phyloP scores from a whole-genome alignment of 306 rosid species.

The Alnus rubra region DNA sequence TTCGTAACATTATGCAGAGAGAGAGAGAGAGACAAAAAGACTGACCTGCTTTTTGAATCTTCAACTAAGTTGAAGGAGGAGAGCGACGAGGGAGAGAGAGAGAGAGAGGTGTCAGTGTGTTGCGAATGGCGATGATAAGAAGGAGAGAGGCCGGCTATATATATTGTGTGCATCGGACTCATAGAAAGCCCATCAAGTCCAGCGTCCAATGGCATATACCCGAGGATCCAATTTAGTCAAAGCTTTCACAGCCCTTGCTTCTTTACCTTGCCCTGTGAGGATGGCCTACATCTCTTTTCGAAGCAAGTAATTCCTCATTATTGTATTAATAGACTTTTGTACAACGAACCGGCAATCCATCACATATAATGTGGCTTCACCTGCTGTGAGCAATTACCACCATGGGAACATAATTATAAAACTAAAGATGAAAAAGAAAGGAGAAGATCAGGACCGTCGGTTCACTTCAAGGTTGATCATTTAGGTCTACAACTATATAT shows the following conservation, averaged over 20 bases:
- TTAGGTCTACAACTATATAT: neutral
- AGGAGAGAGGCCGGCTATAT: neutral
- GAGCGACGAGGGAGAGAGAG: neutral
- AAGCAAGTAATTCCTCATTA: neutral
- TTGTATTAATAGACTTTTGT: no score
- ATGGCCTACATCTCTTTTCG: neutral
- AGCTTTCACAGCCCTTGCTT: neutral
- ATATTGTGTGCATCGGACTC: neutral
- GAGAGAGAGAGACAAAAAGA: constrained; percentile 6
- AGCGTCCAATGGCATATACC: constrained; percentile 6
- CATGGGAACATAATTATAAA: neutral
- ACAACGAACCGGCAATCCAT: neutral
- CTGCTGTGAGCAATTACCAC: neutral
- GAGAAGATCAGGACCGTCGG: neutral
- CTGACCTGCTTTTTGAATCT: constrained; percentile 16
- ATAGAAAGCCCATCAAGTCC: constrained; percentile 1
- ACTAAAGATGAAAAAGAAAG: neutral
- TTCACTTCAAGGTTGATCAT: neutral
- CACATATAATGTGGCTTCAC: neutral
- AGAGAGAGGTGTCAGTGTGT: neutral
- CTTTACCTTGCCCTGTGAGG: neutral
- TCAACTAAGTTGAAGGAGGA: constrained; percentile 5
- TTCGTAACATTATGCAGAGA: neutral
- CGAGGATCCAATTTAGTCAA: neutral
- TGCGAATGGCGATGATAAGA: neutral